Base-by-base conservation (phyloP, 805 yeast genomes). In the Ascoidea asiatica region DNA sequence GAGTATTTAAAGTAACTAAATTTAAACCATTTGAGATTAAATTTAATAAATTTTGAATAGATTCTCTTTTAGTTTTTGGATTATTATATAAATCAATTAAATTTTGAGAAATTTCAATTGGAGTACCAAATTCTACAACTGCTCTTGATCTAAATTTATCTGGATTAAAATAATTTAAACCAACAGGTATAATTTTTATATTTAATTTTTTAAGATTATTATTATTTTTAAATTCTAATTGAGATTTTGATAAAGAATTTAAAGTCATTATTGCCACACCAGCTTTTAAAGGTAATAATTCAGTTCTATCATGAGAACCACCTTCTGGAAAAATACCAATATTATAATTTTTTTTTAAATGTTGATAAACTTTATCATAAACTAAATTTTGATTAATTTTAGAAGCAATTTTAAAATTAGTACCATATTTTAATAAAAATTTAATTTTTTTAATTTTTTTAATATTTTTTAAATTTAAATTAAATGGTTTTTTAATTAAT, bases 221-320 rank as follows among this genome's bases (percentile, higher is more conserved):
- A n/a, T n/a, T n/a, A n/a, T n/a, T n/a, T n/a, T n/a, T n/a, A n/a
- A n/a, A n/a, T n/a, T n/a, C n/a, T n/a, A n/a, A n/a, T 0, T 92
- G 88, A 51, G 82, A 75, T 40, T 78, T 73, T 19, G 82, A 86
- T 68, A 85, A 75, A 0, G 97, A 95, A 15, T 97, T 97, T 18
- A 90, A 66, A 0, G 97, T 97, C 97, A 90, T 90, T 45, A 90
- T 82, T 1, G 97, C 96, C 21, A 90, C 96, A 42, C 98, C 98
- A 0, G 97, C 96, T 58, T 90, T 90, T 52, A 90, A 68, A 0
- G 98, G 97, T 39, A 90, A 67, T 52, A 90, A 63, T 49, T 86
- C 90, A 1, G 97, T 79, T 49, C 98, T 71, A 59, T 90, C 98
- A 56, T 90, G 98, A 6, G 95, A 85, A 0, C 98, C 98, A 47